These are phyloP conservation scores for Henckelia pumila DNA, from an alignment of 257 asterid genomes.

Conservation along the genomic window DNA sequence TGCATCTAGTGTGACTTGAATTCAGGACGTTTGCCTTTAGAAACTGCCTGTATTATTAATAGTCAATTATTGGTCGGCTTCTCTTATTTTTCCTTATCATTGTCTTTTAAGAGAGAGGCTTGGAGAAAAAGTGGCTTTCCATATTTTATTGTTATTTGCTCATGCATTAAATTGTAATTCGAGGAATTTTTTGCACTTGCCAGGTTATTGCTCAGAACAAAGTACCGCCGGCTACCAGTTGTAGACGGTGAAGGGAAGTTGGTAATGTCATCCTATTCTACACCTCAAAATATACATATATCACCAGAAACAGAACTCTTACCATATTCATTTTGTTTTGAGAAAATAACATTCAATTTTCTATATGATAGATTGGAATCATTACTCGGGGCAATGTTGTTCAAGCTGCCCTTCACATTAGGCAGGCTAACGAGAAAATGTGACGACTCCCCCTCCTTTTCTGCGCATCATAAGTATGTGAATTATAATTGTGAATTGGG, in stretches of 20 bases:
- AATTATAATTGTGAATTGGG: constrained; percentile 16
- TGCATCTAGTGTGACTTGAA: not conserved
- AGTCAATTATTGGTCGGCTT: not conserved
- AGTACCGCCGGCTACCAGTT: constrained; percentile 65
- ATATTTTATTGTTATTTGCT: not conserved
- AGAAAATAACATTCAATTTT: not conserved
- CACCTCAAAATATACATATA: too few species aligned
- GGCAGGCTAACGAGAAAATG: constrained; percentile 40
- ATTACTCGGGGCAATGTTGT: constrained; percentile 89
- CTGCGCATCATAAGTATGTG: constrained; percentile 9
- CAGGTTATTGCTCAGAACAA: constrained; percentile 65
- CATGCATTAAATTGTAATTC: not conserved
- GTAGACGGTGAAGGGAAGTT: constrained; percentile 79
- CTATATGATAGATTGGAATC: constrained; percentile 63
- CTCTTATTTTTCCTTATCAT: not conserved
- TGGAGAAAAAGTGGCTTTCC: not conserved
- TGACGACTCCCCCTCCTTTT: constrained; percentile 18
- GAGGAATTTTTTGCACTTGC: constrained; percentile 3
- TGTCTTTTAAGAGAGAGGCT: not conserved
- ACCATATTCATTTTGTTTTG: not conserved
- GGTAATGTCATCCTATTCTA: constrained; percentile 45
- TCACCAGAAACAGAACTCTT: constrained; percentile 21
- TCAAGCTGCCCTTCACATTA: constrained; percentile 85
- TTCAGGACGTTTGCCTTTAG: not conserved
- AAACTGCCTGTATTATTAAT: not conserved